Base-by-base conservation (phyloP, 768 basidiomycete genomes). In the Piloderma croceum region DNA sequence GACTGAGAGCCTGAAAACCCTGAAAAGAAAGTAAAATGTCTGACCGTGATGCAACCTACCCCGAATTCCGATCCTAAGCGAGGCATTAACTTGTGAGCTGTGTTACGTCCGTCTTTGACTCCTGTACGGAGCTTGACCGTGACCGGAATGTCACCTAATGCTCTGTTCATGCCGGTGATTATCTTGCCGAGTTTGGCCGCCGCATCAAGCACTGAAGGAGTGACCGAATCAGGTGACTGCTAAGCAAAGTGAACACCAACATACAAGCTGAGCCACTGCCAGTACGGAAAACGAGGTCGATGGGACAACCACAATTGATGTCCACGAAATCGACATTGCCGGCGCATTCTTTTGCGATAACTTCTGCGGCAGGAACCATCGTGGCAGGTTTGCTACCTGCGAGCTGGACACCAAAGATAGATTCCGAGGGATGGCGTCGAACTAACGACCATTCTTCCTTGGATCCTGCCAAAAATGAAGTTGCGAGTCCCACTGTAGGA, bases 361-460 rank as follows among this genome's bases (percentile, higher is more conserved):
- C 69, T 56, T 98, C 94, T 0, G 90, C 88, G 0, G 83, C 79
- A 0, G 89, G 73, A 0, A 82, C 87, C 41, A 98, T 73, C 3
- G 77, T 73, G 2, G 73, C 69, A 0, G 92, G 83, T 51, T 88
- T 92, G 57, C 80, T 89, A 0, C 96, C 96, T 1, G 91, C 91
- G 15, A 99, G 59, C 60, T 99, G 94, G 2, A 97, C 76, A 21
- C 96, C 96, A 54, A 97, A 99, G 6, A 70, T 83, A 31, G 65
- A 63, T 57, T 98, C 94, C 1, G 82, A 83, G 1, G 90, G 86
- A 53, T 97, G 93, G 24, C 91, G 72, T 32, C 92, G 68, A 33
- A 94, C 83, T 3, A 97, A 71, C 0, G 90, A 91, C 91, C 92
- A 98, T 63, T 99, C 94, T 53, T 91, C 89, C 44, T 83, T 85